Base-by-base conservation (phyloP, 2,329 filamentous ascomycete species). In the Rhynchosporium agropyri region DNA sequence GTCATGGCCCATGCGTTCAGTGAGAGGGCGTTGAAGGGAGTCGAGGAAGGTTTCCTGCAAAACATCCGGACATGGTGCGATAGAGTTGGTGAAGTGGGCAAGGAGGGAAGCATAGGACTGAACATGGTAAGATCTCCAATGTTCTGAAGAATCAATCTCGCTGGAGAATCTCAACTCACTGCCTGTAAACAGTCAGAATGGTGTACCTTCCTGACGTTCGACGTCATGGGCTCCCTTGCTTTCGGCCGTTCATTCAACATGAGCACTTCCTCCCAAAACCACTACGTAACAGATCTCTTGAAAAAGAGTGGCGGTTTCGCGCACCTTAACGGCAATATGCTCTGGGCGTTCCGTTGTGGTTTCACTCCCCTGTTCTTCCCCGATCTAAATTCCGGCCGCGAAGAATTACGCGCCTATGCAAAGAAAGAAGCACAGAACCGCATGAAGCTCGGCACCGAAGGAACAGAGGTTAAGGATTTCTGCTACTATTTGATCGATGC, bases 401-500 rank as follows among this genome's bases (percentile, higher is more conserved):
- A n/a, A 8, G 43, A n/a, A 10, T 46, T 46, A 15, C 43, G n/a
- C 43, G 43, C 43, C 8, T 28, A 46, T 20, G 43, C 43, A 2
- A 46, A 46, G 26, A 8, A 20, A 8, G n/a, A 46, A 46, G n/a
- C 43, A 10, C 43, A 46, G 20, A 20, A 46, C 8, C n/a, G n/a
- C 4, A 20, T 46, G 4, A 46, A 46, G 8, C 43, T 46, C n/a
- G 43, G 43, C 9, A 26, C 5, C 20, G 43, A 46, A 9, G 43
- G n/a, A 3, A 46, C 7, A 4, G 55, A 31, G 5, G 9, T 29
- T 1, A 46, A 46, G n/a, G 55, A 45, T 31, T 45, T 91, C 78
- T 90, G 91, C 78, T 86, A 89, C 76, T 87, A 90, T 73, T 81
- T 91, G 13, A 81, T 91, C 65, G 87, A 87, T 71, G 87, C 88